Evolutionary conservation across 306 rosid genomes (phyloP).

Genomic region (Leucaena leucocephala): DNA sequence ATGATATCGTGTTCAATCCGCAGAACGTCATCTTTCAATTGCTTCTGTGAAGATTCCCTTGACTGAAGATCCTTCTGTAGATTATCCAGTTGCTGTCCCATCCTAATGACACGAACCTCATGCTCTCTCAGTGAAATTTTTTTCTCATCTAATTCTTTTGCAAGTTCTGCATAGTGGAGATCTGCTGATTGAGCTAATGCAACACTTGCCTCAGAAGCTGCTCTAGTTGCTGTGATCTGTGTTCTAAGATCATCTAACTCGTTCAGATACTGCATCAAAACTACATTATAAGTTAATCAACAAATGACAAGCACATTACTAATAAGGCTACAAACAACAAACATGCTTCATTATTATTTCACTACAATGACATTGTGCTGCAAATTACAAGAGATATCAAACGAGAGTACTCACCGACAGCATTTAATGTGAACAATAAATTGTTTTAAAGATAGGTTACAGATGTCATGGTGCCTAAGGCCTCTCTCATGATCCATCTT

Average conservation of each 20-base stretch:
- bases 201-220: slow-evolving; percentile 81
- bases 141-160: slow-evolving; percentile 78
- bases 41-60: slow-evolving; percentile 91
- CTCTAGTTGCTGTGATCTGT: slow-evolving; percentile 68
- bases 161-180: slow-evolving; percentile 65
- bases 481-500: neutral
- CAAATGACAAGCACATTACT: slow-evolving; percentile 18
- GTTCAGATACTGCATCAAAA: slow-evolving; percentile 60
- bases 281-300: slow-evolving; percentile 19
- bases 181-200: slow-evolving; percentile 84
- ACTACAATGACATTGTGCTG: neutral
- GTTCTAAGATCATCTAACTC: slow-evolving; percentile 78
- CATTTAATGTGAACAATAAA: slow-evolving; percentile 12
- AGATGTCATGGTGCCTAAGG: neutral
- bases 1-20: slow-evolving; percentile 80
- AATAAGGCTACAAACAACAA: neutral
- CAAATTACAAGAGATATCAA: slow-evolving; percentile 15
- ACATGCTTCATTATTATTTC: slow-evolving; percentile 1
- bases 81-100: slow-evolving; percentile 76
- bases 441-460: neutral
- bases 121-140: slow-evolving; percentile 67
- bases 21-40: slow-evolving; percentile 77
- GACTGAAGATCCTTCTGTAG: slow-evolving; percentile 83
- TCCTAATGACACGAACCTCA: slow-evolving; percentile 67
- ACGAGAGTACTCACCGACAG: neutral